Evolutionary conservation across 352 stramenopile genomes (phyloP), one percentile per base, ranked within the genome.

Genomic region (Globisporangium middletonii): DNA sequence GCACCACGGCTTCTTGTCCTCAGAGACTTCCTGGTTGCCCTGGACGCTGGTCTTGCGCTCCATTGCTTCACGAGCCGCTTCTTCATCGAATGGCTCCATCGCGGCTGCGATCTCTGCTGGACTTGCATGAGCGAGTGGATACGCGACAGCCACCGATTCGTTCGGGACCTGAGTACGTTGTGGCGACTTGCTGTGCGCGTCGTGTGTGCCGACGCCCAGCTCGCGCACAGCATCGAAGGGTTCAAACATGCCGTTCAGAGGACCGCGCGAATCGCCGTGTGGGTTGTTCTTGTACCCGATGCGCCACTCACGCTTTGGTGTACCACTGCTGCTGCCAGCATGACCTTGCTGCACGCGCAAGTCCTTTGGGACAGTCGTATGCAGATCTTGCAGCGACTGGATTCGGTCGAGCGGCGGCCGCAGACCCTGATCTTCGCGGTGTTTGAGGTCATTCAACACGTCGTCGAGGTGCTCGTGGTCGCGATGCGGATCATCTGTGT

Each of bases 361-460:
- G 13, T 73, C 73, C 33, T 68, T 79, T 5, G 75, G 64, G 1
- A 85, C 76, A 0, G 78, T 86, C 13, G 78, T 71, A 37, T 63
- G 64, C 8, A 88, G 71, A 44, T 84, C 78, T n/a, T 63, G 59
- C 6, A 84, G 50, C 2, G 48, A 53, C 15, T 79, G 65, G 26
- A 79, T 79, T 3, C 64, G 69, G 60, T 88, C 78, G 45, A 85
- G 42, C 6, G 78, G 67, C 9, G 78, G 78, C 2, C 78, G 68
- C 30, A 72, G 67, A 0, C 76, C 70, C 2, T 72, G 53, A 6
- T 81, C 58, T 33, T 79, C 71, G 37, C 67, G 73, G 62, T 85
- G 68, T 56, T 86, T 88, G 35, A 65, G 67, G 44, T 76, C 67
- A 30, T 79, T 68, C n/a, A 83, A 55, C 37, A 81, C 75, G n/a